Percentiles rank a stretch among this genome's conserved stretches.
These are phyloP conservation scores for Entamoeba invadens DNA, from an alignment of 208 protist genomes.

Conservation along the genomic window DNA sequence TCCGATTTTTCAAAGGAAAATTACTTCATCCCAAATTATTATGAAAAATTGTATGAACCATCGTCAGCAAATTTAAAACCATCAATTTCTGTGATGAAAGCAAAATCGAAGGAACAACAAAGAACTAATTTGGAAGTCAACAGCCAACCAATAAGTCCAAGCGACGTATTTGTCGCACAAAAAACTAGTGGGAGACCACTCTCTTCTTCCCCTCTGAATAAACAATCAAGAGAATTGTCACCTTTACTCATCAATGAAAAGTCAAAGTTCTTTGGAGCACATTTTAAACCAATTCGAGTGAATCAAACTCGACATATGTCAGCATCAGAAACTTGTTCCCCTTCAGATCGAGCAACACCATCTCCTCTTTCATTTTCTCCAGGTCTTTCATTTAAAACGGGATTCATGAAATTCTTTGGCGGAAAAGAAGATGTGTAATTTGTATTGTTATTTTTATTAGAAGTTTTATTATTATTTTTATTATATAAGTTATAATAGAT, in stretches of 20 bases:
- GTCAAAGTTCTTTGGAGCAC: neutral
- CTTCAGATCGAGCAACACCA: neutral
- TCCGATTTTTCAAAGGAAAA: neutral
- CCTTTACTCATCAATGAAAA: neutral
- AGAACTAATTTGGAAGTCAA: neutral
- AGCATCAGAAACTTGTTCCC: neutral
- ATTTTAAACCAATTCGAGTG: neutral
- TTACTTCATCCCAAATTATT: neutral
- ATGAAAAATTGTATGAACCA: neutral
- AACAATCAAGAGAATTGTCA: neutral
- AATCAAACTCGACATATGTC: neutral
- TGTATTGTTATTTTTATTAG: too few relatives aligned
- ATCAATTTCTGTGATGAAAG: neutral
- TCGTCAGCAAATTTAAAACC: neutral
- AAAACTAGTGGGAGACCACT: too few relatives aligned
- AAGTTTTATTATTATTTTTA: too few relatives aligned
- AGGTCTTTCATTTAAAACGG: too few relatives aligned
- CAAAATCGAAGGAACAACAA: neutral
- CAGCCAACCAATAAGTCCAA: neutral
- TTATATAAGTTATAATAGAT: too few relatives aligned
- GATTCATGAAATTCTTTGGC: too few relatives aligned
- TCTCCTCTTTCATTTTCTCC: neutral
- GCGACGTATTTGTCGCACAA: too few relatives aligned
- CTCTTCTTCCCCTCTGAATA: neutral
- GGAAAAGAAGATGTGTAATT: too few relatives aligned